A percentile compares a stretch with the other conserved stretches of the same genome.
phyloP scores from a whole-genome alignment of 129 eudicot species.

The Heracleum sosnowskyi region DNA sequence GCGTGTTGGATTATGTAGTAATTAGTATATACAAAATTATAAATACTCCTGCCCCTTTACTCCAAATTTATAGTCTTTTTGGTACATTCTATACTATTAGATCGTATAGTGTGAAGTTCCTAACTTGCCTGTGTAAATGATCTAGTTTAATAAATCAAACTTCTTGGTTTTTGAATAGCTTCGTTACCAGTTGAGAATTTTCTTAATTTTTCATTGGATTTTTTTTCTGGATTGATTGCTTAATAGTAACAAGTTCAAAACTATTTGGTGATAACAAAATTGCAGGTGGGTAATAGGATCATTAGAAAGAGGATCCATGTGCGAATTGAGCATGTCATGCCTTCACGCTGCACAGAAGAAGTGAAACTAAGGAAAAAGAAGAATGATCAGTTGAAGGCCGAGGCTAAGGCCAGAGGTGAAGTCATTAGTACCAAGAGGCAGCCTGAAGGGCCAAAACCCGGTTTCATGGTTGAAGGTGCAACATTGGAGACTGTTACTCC shows the following conservation, averaged over 20 bases:
- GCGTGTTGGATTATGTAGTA: neutral
- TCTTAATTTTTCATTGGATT: neutral
- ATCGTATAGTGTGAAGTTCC: neutral
- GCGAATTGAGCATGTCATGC: conserved; percentile 57
- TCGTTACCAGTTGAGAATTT: neutral
- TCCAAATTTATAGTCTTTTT: neutral
- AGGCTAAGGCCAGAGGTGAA: conserved; percentile 51
- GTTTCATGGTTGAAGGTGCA: conserved; percentile 57
- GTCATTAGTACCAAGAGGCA: conserved; percentile 59
- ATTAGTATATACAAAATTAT: neutral
- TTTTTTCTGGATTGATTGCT: neutral
- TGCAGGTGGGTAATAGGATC: conserved; percentile 53
- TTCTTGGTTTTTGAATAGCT: neutral
- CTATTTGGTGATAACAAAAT: neutral
- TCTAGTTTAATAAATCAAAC: neutral
- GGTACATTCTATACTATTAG: neutral
- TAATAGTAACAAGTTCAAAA: neutral
- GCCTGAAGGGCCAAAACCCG: conserved; percentile 60
- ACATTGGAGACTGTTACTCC: conserved; percentile 68
- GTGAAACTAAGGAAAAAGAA: conserved; percentile 34
- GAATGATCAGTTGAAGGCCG: conserved; percentile 56
- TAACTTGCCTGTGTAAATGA: neutral
- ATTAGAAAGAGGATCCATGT: conserved; percentile 62
- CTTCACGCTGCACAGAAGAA: conserved; percentile 60
- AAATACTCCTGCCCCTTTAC: neutral